These are phyloP conservation scores for Colletotrichum scovillei DNA, from an alignment of 2,329 filamentous ascomycete species.

Conservation along the genomic window DNA sequence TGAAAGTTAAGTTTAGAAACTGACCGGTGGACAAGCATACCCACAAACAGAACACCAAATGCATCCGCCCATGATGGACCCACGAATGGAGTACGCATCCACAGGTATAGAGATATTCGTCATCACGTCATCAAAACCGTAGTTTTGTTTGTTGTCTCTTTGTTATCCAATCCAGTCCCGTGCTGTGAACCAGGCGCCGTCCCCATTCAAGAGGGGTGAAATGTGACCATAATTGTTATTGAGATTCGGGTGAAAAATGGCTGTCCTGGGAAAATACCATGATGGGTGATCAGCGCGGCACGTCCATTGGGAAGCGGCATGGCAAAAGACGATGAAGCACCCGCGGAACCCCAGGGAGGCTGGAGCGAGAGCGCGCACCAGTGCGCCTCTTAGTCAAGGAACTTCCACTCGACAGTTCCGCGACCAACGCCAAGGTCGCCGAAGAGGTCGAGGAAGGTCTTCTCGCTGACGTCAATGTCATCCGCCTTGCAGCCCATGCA, in stretches of 20 bases:
- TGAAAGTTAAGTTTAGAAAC: constrained; percentile 28
- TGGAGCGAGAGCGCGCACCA: background rate
- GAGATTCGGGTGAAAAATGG: constrained; percentile 6
- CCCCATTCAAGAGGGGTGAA: constrained; percentile 2
- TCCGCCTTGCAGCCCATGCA: constrained; percentile 73
- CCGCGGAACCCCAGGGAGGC: constrained; percentile 1
- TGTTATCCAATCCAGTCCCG: constrained; percentile 28
- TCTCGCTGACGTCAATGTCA: constrained; percentile 71
- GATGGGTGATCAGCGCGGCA: background rate
- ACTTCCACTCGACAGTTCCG: constrained; percentile 56
- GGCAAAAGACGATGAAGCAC: background rate
- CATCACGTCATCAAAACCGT: constrained; percentile 33
- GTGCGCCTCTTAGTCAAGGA: constrained; percentile 48
- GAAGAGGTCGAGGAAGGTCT: constrained; percentile 66
- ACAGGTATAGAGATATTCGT: constrained; percentile 33
- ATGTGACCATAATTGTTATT: constrained; percentile 4
- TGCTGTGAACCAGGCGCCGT: constrained; percentile 27
- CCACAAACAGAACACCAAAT: constrained; percentile 28
- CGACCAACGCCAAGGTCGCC: constrained; percentile 58
- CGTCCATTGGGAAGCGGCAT: constrained; percentile 10
- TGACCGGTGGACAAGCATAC: constrained; percentile 1
- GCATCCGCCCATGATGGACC: constrained; percentile 6
- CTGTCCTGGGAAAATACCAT: background rate
- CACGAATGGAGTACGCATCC: background rate
- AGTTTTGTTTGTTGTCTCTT: constrained; percentile 21